A percentile compares a stretch with the other conserved stretches of the same genome.
Conservation (phyloP, 2,329 filamentous ascomycete genomes). For the Huntiella omanensis region DNA sequence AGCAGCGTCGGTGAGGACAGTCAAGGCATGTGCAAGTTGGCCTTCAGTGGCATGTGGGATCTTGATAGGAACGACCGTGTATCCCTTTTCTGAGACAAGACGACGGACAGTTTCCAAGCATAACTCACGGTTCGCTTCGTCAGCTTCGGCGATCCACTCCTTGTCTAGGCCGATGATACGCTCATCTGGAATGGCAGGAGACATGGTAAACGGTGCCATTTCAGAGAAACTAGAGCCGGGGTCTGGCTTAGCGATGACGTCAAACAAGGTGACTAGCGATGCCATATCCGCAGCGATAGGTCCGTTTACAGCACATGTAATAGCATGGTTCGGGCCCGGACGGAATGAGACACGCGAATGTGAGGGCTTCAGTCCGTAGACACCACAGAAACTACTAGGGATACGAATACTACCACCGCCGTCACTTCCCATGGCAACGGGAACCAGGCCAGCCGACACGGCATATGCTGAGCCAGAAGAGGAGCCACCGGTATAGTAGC, state of each 20-base stretch:
- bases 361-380: constrained; percentile 56
- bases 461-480: constrained; percentile 57
- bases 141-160: constrained; percentile 39
- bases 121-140: constrained; percentile 24
- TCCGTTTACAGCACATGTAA: constrained; percentile 45
- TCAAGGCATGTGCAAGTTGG: constrained; percentile 54
- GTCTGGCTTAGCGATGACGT: constrained; percentile 45
- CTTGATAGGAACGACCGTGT: constrained; percentile 33
- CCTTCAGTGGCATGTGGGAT: constrained; percentile 42
- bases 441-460: constrained; percentile 49
- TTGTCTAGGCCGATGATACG: constrained; percentile 44
- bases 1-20: constrained; percentile 46
- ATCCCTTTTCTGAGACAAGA: constrained; percentile 32
- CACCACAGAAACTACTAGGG: constrained; percentile 50
- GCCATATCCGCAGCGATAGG: constrained; percentile 49
- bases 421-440: constrained; percentile 53
- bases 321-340: constrained; percentile 38
- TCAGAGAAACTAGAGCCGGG: constrained; percentile 34
- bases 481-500: constrained; percentile 61
- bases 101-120: constrained; percentile 28
- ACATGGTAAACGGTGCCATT: constrained; percentile 15
- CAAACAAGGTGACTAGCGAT: constrained; percentile 47
- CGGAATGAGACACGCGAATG: constrained; percentile 46
- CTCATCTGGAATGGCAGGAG: constrained; percentile 13
- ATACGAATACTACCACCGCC: constrained; percentile 59